Evolutionary conservation across 2,329 filamentous ascomycete species (phyloP), one percentile per base, ranked within the genome.

Genomic region (Harringtonia aguacate): DNA sequence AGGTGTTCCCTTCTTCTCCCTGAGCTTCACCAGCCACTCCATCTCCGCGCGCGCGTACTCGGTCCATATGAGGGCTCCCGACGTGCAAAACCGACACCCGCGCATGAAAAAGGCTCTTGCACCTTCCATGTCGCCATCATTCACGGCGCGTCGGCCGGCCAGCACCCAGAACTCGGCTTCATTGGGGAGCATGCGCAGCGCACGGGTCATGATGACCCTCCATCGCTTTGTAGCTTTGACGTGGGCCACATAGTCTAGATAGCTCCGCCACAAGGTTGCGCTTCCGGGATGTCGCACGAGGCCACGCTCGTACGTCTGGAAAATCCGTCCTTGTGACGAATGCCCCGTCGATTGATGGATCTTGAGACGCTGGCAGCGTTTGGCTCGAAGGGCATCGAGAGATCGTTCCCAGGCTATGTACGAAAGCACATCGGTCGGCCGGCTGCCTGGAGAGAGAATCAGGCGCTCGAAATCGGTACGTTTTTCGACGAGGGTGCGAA

Each of bases 401-500:
- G 74, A 77, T 49, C 73, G 72, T 56, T 84, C 80, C 77, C 79
- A 84, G 45, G 70, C 77, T 37, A 84, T 83, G 67, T 97, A 98
- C 53, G 81, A 77, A 43, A 86, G 80, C 67, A 86, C 97, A 59
- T 95, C 87, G 47, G 75, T 66, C 1, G 89, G 76, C 35, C 77
- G 76, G 48, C 81, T 81, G 39, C 88, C 86, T 21, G 87, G 81
- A 4, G 86, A 81, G 49, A 95, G 85, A 53, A 97, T 77, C 46
- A 81, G 84, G 65, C 95, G 90, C 62, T 98, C 92, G 60, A 89
- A 94, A 55, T 94, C 85, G 57, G 87, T 94, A 54, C 92, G 81
- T 62, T 92, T 95, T 58, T 82, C 81, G 42, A 94, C 83, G 52
- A 98, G 88, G 37, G 83, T 82, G 49, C 79, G 77, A 59, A 98